Evolutionary conservation across 495 filamentous ascomycete genomes (phyloP).

Genomic region (Neurospora hispaniola): DNA sequence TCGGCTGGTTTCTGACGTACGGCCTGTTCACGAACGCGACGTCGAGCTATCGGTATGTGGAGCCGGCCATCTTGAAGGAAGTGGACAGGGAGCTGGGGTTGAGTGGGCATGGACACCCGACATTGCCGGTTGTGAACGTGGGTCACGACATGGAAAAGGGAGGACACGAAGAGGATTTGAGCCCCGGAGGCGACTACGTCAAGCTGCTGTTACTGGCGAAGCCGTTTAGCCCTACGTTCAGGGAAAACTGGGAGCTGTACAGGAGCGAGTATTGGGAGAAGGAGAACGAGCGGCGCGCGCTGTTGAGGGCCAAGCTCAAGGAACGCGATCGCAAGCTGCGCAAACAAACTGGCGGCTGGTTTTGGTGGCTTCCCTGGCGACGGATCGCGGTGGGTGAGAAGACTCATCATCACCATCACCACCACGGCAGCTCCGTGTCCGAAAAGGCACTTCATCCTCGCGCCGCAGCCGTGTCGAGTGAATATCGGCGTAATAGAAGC

Average conservation of each 20-base stretch:
- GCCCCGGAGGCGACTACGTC: conserved; percentile 80
- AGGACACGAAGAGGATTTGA: conserved; percentile 75
- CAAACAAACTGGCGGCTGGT: conserved; percentile 61
- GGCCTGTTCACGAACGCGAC: conserved; percentile 53
- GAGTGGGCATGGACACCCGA: conserved; percentile 27
- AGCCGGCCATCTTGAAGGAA: conserved; percentile 40
- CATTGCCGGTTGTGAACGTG: conserved; percentile 21
- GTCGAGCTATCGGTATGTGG: conserved; percentile 58
- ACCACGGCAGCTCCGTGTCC: conserved; percentile 7
- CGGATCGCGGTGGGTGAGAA: conserved; percentile 15
- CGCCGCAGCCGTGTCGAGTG: conserved; percentile 27
- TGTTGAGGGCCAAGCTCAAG: conserved; percentile 57
- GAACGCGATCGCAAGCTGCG: conserved; percentile 55
- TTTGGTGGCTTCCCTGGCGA: conserved; percentile 68
- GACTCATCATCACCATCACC: conserved; percentile 15
- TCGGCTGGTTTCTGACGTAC: conserved; percentile 68
- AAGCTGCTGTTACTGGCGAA: conserved; percentile 88
- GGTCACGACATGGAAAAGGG: conserved; percentile 36
- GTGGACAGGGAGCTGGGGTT: conserved; percentile 39
- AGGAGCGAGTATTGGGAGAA: conserved; percentile 91
- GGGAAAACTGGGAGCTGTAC: conserved; percentile 96
- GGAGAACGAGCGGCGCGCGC: conserved; percentile 79
- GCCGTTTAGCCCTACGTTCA: conserved; percentile 85
- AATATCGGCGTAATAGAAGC: conserved; percentile 36
- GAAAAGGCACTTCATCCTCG: conserved; percentile 28